Evolutionary conservation across 1,284 basidiomycete species (phyloP).

Genomic region (Rhodotorula sp.): DNA sequence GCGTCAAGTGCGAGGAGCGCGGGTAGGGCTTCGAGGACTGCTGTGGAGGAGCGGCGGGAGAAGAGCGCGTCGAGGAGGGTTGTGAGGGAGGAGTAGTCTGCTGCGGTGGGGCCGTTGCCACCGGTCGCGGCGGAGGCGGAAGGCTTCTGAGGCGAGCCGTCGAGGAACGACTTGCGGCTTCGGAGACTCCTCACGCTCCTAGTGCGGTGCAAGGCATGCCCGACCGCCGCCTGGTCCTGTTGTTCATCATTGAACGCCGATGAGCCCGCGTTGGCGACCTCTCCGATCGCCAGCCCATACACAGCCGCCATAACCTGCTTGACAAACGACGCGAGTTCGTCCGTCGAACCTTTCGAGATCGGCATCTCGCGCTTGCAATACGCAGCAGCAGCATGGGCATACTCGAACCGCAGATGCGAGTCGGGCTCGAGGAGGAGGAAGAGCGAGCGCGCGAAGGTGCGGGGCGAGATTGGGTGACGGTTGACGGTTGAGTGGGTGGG

Average conservation of each 20-base stretch:
- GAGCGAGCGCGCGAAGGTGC: constrained; percentile 84
- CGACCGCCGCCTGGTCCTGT: background rate
- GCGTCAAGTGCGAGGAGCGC: constrained; percentile 78
- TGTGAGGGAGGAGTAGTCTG: background rate
- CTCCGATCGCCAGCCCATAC: constrained; percentile 67
- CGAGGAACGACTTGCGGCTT: constrained; percentile 7
- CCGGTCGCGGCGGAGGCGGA: constrained; percentile 56
- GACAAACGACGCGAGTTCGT: constrained; percentile 59
- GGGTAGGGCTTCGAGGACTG: constrained; percentile 73
- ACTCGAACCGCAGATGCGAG: constrained; percentile 70
- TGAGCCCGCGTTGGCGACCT: background rate
- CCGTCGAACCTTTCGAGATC: constrained; percentile 48
- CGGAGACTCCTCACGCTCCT: background rate
- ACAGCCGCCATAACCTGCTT: constrained; percentile 73
- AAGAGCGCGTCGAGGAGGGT: background rate
- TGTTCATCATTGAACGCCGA: too few species aligned
- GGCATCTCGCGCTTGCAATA: constrained; percentile 73
- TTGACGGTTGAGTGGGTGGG: background rate
- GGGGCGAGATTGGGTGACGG: constrained; percentile 71
- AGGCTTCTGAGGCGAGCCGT: background rate
- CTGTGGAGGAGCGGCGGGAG: constrained; percentile 61
- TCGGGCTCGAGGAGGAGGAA: constrained; percentile 75
- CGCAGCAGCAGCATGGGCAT: constrained; percentile 66
- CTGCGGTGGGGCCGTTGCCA: background rate
- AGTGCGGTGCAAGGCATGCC: constrained; percentile 3